These are phyloP conservation scores for Suillus placidus DNA, from an alignment of 768 basidiomycete genomes.

Conservation along the genomic window DNA sequence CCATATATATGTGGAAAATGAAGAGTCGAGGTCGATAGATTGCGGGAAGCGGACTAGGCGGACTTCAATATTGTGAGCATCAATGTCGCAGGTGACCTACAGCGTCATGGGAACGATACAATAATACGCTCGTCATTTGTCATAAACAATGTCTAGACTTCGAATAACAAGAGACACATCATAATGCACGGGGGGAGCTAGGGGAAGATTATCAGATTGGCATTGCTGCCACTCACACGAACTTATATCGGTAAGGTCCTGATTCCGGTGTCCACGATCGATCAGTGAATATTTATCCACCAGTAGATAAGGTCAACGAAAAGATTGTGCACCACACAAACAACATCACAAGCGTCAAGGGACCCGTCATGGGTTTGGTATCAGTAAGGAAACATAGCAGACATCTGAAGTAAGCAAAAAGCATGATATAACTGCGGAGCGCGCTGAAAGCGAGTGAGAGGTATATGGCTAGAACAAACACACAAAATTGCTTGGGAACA, in stretches of 20 bases:
- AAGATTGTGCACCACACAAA: background rate
- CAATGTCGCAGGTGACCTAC: background rate
- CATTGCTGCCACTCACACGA: background rate
- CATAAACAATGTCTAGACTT: background rate
- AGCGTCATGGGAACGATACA: background rate
- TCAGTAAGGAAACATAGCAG: constrained; percentile 5
- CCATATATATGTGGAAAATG: no score
- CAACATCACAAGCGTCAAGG: background rate
- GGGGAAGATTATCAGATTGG: background rate
- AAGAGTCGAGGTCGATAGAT: no score
- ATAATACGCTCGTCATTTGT: background rate
- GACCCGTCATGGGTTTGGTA: background rate
- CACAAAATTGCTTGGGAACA: constrained; percentile 91
- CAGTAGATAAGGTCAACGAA: background rate
- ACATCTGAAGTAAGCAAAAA: background rate
- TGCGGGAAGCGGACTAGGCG: background rate
- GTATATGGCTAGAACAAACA: constrained; percentile 60
- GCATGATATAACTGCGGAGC: background rate
- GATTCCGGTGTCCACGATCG: background rate
- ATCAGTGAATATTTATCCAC: background rate
- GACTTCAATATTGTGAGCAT: background rate
- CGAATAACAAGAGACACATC: background rate
- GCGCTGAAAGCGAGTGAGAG: constrained; percentile 1
- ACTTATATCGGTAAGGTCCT: background rate
- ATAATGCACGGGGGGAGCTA: background rate